Conservation (phyloP, 495 filamentous ascomycete species). For the Aspergillus nanangensis region DNA sequence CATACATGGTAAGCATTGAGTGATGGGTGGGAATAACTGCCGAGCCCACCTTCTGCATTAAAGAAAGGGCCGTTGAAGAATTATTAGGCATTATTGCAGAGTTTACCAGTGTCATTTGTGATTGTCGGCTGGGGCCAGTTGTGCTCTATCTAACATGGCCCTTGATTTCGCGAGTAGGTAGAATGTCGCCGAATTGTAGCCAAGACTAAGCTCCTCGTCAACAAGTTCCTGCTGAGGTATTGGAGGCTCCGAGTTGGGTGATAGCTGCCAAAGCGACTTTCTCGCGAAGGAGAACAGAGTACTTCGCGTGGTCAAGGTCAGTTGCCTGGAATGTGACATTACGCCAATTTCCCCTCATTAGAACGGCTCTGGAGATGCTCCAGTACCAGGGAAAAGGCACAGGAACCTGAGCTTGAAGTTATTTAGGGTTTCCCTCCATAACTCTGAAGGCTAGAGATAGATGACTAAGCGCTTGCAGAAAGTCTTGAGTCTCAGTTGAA, state of each 20-base stretch:
- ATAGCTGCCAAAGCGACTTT: constrained; percentile 1
- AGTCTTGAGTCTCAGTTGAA: too few species aligned
- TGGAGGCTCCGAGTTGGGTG: constrained; percentile 22
- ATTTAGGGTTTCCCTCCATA: too few species aligned
- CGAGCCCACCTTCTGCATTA: constrained; percentile 12
- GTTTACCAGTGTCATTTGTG: constrained; percentile 9
- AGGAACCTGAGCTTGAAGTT: background rate
- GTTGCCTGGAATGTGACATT: background rate
- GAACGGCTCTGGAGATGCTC: background rate
- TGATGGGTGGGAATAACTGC: background rate
- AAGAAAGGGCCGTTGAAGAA: constrained; percentile 23
- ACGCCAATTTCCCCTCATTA: background rate
- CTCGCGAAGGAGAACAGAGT: background rate
- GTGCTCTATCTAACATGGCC: constrained; percentile 11
- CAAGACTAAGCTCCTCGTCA: constrained; percentile 18
- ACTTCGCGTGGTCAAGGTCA: background rate
- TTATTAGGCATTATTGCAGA: constrained; percentile 18
- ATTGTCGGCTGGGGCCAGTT: constrained; percentile 18
- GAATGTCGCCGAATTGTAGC: constrained; percentile 23
- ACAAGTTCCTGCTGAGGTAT: constrained; percentile 15
- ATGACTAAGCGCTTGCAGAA: too few species aligned
- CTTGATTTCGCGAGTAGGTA: constrained; percentile 32
- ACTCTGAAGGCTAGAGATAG: too few species aligned
- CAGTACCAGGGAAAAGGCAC: background rate
- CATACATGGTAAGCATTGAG: background rate